Evolutionary conservation across 1,139 yeast genomes (phyloP).

Genomic region (Candida smagusa): DNA sequence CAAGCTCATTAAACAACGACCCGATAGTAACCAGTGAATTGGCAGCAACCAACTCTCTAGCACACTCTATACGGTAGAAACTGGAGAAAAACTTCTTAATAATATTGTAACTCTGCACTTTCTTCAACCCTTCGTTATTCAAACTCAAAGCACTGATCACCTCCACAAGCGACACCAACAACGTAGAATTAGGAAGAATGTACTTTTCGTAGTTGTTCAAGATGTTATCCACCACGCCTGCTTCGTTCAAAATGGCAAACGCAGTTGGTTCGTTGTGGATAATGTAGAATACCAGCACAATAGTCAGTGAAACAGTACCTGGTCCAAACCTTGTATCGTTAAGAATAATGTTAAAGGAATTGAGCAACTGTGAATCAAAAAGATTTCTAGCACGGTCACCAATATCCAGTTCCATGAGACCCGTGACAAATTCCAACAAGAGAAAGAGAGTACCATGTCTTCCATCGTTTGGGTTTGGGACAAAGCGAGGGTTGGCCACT

Average conservation of each 20-base stretch:
- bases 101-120: conserved; percentile 47
- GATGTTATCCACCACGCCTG: conserved; percentile 66
- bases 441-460: background rate
- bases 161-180: conserved; percentile 66
- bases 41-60: conserved; percentile 47
- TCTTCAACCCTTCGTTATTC: conserved; percentile 67
- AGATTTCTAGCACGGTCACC: conserved; percentile 84
- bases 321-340: conserved; percentile 69
- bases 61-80: conserved; percentile 46
- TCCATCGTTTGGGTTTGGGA: conserved; percentile 23
- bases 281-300: conserved; percentile 68
- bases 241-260: conserved; percentile 75
- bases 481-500: background rate
- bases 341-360: conserved; percentile 58
- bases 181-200: conserved; percentile 55
- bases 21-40: conserved; percentile 55
- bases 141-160: conserved; percentile 81
- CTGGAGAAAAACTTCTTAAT: conserved; percentile 51
- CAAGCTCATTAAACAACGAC: conserved; percentile 71
- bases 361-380: conserved; percentile 76
- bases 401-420: conserved; percentile 65
- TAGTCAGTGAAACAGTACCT: conserved; percentile 57
- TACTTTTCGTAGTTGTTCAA: conserved; percentile 52
- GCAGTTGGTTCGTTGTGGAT: conserved; percentile 93
- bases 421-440: conserved; percentile 59